These are phyloP conservation scores for Coemansia sp. DNA, from an alignment of 192 early-diverging fungal species.

Conservation along the genomic window DNA sequence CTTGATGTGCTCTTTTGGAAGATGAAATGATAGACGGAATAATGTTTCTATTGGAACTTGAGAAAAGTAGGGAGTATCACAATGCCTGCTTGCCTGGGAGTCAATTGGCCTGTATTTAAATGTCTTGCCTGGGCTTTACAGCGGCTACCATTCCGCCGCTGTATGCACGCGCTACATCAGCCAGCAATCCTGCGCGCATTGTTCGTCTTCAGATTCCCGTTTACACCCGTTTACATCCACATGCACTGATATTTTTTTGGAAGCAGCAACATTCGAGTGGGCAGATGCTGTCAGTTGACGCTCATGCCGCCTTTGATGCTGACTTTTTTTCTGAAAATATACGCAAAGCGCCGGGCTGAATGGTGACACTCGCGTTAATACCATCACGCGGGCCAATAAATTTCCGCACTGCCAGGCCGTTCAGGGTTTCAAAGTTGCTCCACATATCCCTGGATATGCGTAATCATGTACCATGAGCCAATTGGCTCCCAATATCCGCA, in stretches of 20 bases:
- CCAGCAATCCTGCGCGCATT: slow-evolving; percentile 7
- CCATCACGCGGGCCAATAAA: background rate
- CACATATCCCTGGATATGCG: background rate
- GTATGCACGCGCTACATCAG: slow-evolving; percentile 11
- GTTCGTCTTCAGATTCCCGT: slow-evolving; percentile 8
- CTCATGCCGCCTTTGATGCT: background rate
- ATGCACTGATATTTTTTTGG: background rate
- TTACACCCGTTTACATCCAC: background rate
- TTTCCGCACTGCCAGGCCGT: background rate
- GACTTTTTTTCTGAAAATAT: background rate
- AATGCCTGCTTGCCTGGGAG: background rate
- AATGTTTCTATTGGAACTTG: background rate
- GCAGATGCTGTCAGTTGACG: background rate
- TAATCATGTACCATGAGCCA: background rate
- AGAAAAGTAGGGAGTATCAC: background rate
- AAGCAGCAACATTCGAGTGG: no score
- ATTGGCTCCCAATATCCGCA: background rate
- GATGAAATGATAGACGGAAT: slow-evolving; percentile 1
- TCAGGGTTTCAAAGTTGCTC: background rate
- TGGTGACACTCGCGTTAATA: background rate
- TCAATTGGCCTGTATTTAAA: slow-evolving; percentile 8
- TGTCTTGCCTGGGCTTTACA: background rate
- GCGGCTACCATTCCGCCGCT: background rate
- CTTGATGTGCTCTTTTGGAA: background rate
- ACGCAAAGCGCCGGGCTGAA: background rate